Conservation (phyloP, 2,329 filamentous ascomycete genomes). For the Dactylellina haptotyla region DNA sequence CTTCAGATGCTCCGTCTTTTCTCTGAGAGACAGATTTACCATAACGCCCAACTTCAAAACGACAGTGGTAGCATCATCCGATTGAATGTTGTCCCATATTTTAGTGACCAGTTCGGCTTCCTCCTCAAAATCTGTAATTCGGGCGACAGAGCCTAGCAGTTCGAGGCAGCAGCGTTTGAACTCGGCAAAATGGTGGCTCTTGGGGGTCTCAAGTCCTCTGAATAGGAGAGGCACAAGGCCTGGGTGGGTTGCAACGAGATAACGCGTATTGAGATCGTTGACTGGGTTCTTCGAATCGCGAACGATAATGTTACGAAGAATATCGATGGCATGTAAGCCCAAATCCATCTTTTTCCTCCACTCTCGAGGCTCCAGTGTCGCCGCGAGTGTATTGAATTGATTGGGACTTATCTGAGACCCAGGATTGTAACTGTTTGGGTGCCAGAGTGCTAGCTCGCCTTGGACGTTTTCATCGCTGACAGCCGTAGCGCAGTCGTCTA, state of each 20-base stretch:
- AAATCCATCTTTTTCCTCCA: conserved; percentile 19
- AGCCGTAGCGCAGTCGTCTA: conserved; percentile 10
- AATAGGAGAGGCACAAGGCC: conserved; percentile 6
- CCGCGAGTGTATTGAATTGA: neutral
- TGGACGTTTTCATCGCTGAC: neutral
- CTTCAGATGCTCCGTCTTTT: conserved; percentile 79
- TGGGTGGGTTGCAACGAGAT: neutral
- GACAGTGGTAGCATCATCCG: conserved; percentile 81
- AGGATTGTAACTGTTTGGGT: neutral
- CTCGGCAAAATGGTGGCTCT: neutral
- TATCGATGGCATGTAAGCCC: conserved; percentile 22
- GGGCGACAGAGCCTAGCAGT: conserved; percentile 3
- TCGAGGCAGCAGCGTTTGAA: conserved; percentile 22
- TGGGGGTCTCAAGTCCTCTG: neutral
- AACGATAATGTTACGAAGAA: conserved; percentile 33
- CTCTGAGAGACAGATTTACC: conserved; percentile 79
- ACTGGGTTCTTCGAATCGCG: neutral
- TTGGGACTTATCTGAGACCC: neutral
- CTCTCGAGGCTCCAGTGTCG: conserved; percentile 16
- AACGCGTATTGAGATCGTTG: conserved; percentile 2
- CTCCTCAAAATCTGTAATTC: conserved; percentile 41
- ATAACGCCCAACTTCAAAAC: conserved; percentile 82
- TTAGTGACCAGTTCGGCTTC: conserved; percentile 61
- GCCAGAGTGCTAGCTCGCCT: no score
- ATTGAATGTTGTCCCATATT: conserved; percentile 66